A percentile compares a stretch with the other conserved stretches of the same genome.
These are phyloP conservation scores for Podaxis sp. DNA, from an alignment of 768 basidiomycete genomes.

Conservation along the genomic window DNA sequence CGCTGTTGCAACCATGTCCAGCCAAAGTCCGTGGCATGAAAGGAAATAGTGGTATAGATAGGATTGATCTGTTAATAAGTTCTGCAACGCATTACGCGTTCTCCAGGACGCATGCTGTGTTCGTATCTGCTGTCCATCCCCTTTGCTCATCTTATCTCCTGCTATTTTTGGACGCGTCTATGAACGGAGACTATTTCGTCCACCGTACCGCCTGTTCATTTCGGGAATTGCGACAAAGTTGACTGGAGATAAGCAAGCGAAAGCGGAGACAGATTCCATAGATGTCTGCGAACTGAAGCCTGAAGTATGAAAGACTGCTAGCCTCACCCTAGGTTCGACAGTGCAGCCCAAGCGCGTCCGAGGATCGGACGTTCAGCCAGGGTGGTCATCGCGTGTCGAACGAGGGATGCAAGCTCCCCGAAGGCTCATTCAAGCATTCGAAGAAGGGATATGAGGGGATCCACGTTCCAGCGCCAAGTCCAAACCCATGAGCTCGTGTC, in stretches of 20 bases:
- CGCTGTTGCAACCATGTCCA: constrained; percentile 57
- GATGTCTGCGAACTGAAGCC: constrained; percentile 66
- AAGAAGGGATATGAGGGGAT: constrained; percentile 74
- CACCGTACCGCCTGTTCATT: too few species aligned
- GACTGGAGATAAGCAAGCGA: constrained; percentile 71
- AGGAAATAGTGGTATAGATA: constrained; percentile 8
- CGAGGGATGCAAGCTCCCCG: constrained; percentile 96
- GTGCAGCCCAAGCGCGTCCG: constrained; percentile 82
- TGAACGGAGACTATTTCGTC: background rate
- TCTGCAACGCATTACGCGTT: constrained; percentile 14
- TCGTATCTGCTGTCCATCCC: constrained; percentile 29
- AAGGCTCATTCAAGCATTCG: constrained; percentile 91
- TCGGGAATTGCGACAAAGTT: constrained; percentile 37
- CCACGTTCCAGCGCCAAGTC: constrained; percentile 92
- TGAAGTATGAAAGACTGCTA: constrained; percentile 79
- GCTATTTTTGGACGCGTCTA: background rate
- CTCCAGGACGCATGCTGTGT: constrained; percentile 37
- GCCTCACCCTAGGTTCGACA: constrained; percentile 82
- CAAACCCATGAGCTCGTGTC: constrained; percentile 73
- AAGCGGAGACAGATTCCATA: constrained; percentile 58
- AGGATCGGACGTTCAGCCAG: constrained; percentile 91
- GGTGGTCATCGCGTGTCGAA: constrained; percentile 98
- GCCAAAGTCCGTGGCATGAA: background rate
- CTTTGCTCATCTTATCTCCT: background rate
- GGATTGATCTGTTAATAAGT: constrained; percentile 12